phyloP scores from a whole-genome alignment of 2,329 filamentous ascomycete species.

The Aspergillus flavus region DNA sequence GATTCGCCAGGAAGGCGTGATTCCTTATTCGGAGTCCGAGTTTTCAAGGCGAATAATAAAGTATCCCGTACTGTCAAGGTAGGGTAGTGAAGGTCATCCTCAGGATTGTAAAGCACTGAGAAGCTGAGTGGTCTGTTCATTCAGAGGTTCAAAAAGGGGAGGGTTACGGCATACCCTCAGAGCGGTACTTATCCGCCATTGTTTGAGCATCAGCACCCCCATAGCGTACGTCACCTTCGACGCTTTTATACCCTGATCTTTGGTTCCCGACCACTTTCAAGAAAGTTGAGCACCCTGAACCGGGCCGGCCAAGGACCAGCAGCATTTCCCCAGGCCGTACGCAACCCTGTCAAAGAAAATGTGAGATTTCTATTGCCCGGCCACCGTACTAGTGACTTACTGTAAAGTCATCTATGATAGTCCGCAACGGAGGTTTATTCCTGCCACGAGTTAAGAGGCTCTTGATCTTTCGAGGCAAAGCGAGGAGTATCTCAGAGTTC shows the following conservation, averaged over 20 bases:
- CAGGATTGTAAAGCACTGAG: conserved; percentile 70
- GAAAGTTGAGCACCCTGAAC: conserved; percentile 71
- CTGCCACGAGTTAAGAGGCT: conserved; percentile 42
- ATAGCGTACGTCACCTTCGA: conserved; percentile 73
- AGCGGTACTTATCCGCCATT: conserved; percentile 72
- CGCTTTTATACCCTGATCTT: conserved; percentile 61
- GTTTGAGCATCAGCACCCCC: conserved; percentile 72
- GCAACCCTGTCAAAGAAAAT: conserved; percentile 33
- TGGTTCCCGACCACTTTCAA: conserved; percentile 70
- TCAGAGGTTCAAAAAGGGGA: neutral
- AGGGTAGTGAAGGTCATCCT: conserved; percentile 83
- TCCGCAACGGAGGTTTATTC: conserved; percentile 55
- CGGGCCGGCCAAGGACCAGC: conserved; percentile 74
- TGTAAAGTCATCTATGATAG: conserved; percentile 67
- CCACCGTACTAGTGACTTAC: conserved; percentile 20
- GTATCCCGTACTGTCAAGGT: conserved; percentile 88
- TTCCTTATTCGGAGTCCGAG: conserved; percentile 75
- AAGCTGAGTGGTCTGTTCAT: neutral
- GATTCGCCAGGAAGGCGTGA: conserved; percentile 69
- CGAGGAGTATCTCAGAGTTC: conserved; percentile 58
- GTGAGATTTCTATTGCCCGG: neutral
- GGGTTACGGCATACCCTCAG: conserved; percentile 62
- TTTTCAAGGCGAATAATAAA: conserved; percentile 79
- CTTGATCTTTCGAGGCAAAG: conserved; percentile 51
- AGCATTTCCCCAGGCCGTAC: conserved; percentile 45